Conservation (phyloP, 2,329 filamentous ascomycete genomes). For the Colletotrichum salicis region DNA sequence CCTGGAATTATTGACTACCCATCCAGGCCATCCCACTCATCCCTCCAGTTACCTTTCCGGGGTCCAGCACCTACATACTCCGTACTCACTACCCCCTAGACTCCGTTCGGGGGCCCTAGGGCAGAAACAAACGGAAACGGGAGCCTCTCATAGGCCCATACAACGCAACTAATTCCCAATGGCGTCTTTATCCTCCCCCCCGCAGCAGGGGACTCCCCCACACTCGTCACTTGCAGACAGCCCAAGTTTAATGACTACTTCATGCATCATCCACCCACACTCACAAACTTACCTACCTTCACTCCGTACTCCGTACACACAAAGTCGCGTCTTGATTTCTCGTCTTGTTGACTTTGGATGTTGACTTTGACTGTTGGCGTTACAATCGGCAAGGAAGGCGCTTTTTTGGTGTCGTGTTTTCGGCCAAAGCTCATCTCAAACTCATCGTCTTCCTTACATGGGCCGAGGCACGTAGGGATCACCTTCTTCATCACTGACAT, state of each 20-base stretch:
- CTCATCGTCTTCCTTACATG: neutral
- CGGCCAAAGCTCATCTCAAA: neutral
- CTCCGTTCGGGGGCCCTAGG: no score
- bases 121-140: neutral
- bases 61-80: no score
- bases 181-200: neutral
- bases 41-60: neutral
- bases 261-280: conserved; percentile 6
- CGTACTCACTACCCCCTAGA: no score
- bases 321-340: neutral
- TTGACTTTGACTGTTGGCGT: neutral
- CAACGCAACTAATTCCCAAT: neutral
- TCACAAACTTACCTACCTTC: neutral
- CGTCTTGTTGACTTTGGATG: neutral
- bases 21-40: neutral
- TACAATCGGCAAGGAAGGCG: neutral
- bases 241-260: conserved; percentile 25
- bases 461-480: neutral
- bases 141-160: neutral
- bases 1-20: neutral
- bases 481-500: no score
- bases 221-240: conserved; percentile 9
- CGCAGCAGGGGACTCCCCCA: conserved; percentile 29
- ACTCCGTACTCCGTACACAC: neutral
- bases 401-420: neutral